Percentiles rank a stretch among this genome's conserved stretches.
These are phyloP conservation scores for Apiospora hydei DNA, from an alignment of 2,329 filamentous ascomycete species.

Conservation along the genomic window DNA sequence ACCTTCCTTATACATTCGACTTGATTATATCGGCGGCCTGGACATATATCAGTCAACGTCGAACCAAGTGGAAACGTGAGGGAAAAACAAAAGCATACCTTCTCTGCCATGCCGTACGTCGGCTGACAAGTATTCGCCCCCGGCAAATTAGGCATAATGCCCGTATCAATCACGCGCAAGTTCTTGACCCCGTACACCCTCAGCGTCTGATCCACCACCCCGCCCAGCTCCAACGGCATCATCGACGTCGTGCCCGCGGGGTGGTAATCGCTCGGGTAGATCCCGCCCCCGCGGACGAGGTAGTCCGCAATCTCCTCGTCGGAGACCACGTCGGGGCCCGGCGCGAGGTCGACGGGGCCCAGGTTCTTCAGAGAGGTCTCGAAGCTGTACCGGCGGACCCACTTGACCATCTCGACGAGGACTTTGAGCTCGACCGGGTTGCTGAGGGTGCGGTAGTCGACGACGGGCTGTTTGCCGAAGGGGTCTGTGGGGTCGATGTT, in stretches of 20 bases:
- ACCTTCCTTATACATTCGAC: background rate
- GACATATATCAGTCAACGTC: background rate
- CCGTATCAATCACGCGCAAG: slow-evolving; percentile 52
- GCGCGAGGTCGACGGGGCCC: slow-evolving; percentile 42
- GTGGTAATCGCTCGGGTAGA: slow-evolving; percentile 40
- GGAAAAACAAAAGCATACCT: background rate
- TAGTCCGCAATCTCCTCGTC: slow-evolving; percentile 42
- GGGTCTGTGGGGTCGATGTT: slow-evolving; percentile 50
- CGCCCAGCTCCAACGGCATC: slow-evolving; percentile 47
- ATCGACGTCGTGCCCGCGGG: slow-evolving; percentile 49
- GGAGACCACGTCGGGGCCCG: slow-evolving; percentile 40
- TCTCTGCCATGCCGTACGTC: slow-evolving; percentile 58
- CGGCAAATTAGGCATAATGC: slow-evolving; percentile 51
- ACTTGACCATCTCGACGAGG: slow-evolving; percentile 47
- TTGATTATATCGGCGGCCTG: slow-evolving; percentile 33
- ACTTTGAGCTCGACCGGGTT: slow-evolving; percentile 49
- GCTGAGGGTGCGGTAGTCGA: slow-evolving; percentile 48
- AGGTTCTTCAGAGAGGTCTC: slow-evolving; percentile 45
- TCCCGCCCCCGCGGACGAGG: background rate
- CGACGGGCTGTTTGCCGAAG: slow-evolving; percentile 42
- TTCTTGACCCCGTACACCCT: slow-evolving; percentile 52
- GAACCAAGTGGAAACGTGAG: background rate
- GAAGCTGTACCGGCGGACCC: slow-evolving; percentile 46
- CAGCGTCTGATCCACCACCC: slow-evolving; percentile 48
- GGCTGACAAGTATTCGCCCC: slow-evolving; percentile 53